Conservation (phyloP, 805 yeast genomes). For the Starmerella geochares region DNA sequence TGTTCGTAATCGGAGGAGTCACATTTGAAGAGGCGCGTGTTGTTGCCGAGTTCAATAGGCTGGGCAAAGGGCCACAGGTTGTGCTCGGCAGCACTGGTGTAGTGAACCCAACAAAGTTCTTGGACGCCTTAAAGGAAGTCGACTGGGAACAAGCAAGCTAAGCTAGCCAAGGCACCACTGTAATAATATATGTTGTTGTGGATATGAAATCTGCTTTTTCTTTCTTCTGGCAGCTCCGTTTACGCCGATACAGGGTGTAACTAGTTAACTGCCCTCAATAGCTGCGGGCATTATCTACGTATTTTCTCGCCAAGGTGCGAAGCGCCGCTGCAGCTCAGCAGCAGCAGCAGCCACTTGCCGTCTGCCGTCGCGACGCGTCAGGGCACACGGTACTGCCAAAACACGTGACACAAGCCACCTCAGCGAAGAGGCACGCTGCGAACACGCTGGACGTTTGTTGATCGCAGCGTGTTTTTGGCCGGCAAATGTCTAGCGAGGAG, state of each 20-base stretch:
- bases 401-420: neutral
- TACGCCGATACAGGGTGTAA: no score
- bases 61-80: conserved; percentile 45
- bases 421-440: neutral
- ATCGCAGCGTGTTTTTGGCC: conserved; percentile 4
- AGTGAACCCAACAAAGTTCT: conserved; percentile 17
- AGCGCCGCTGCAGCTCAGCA: no score
- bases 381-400: neutral
- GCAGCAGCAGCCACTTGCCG: neutral
- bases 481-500: conserved; percentile 36
- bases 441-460: conserved; percentile 5
- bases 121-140: conserved; percentile 5
- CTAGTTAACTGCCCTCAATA: no score
- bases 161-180: no score
- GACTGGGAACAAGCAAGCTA: neutral
- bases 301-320: no score
- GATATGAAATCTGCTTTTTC: no score
- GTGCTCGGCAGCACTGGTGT: conserved; percentile 68
- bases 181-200: no score
- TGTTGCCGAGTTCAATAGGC: conserved; percentile 57
- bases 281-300: no score
- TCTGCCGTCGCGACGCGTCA: conserved; percentile 4
- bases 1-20: conserved; percentile 64
- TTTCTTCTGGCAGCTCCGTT: no score
- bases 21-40: conserved; percentile 88